Evolutionary conservation across 2,329 filamentous ascomycete genomes (phyloP), one percentile per base, ranked within the genome.

Genomic region (Monilinia vaccinii-corymbosi): DNA sequence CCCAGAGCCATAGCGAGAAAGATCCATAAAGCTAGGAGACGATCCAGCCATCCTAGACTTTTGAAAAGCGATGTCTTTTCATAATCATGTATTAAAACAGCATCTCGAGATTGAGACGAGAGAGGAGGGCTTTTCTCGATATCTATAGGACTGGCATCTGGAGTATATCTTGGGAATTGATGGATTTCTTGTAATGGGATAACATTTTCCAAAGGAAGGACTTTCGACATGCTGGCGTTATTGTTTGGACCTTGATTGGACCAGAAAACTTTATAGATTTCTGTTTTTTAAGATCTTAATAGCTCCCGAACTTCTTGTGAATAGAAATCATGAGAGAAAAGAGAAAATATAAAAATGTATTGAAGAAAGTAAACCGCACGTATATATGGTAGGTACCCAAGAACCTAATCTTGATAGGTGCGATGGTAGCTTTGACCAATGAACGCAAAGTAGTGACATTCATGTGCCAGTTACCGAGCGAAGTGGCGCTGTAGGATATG

Each of bases 1-100:
- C 85, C 84, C 31, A 86, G 73, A 10, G 76, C 77, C 80, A 88
- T 87, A n/a, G 84, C 82, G 1, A 87, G 75, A 49, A 87, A 75
- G 61, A 87, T 87, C 84, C 84, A 81, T 53, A 81, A 10, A 2
- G 76, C 79, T 0, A 81, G 74, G 61, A 80, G 78, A 0, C 76
- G 75, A 64, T 82, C 79, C 0, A 81, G 71, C n/a, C 74, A 69
- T 0, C 77, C 77, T 9, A 81, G 72, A 53, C 60, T 60, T 59
- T 69, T 71, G 65, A 67, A 70, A 14, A 55, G 36, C 4, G 57
- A 60, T 13, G 57, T 44, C 3, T 60, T 53, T 23, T 32, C 31
- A 16, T 55, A 38, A 32, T 32, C n/a, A 31, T 32, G 21, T 21
- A 2, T 21, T 18, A 13, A 2, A n/a, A 8, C 28, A 44, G 2